phyloP scores from a whole-genome alignment of 225 moss, liverwort and hornwort species.

The Marchantia paleacea region DNA sequence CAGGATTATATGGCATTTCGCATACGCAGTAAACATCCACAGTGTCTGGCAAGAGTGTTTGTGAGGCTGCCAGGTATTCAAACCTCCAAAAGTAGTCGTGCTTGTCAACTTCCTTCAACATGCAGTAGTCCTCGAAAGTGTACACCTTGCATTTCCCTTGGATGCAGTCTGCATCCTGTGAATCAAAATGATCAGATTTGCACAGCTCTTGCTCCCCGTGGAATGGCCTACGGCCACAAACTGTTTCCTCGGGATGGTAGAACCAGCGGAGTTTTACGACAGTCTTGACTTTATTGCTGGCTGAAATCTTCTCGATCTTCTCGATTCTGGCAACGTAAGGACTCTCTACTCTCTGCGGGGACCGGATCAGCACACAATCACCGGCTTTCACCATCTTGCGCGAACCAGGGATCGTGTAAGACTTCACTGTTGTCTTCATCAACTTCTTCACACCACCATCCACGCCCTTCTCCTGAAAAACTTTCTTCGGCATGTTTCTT shows the following conservation, averaged over 20 bases:
- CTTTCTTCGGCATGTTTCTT: too few relatives aligned
- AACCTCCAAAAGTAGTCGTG: conserved; percentile 69
- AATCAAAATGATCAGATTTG: conserved; percentile 65
- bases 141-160: conserved; percentile 64
- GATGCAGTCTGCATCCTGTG: conserved; percentile 58
- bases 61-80: conserved; percentile 59
- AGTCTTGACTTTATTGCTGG: conserved; percentile 30
- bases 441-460: too few relatives aligned
- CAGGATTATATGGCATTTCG: conserved; percentile 78
- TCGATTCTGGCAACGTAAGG: conserved; percentile 62
- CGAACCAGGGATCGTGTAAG: conserved; percentile 2
- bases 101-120: conserved; percentile 53
- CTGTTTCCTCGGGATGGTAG: conserved; percentile 64
- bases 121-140: conserved; percentile 64
- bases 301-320: conserved; percentile 29
- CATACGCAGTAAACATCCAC: conserved; percentile 67
- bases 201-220: conserved; percentile 65
- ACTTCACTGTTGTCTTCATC: background rate
- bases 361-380: conserved; percentile 60
- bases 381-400: conserved; percentile 34
- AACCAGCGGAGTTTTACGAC: conserved; percentile 60
- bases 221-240: conserved; percentile 56
- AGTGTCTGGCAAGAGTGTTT: conserved; percentile 51
- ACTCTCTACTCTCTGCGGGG: conserved; percentile 50
- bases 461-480: background rate